These are phyloP conservation scores for Hericium coralloides DNA, from an alignment of 768 basidiomycete genomes.

Conservation along the genomic window DNA sequence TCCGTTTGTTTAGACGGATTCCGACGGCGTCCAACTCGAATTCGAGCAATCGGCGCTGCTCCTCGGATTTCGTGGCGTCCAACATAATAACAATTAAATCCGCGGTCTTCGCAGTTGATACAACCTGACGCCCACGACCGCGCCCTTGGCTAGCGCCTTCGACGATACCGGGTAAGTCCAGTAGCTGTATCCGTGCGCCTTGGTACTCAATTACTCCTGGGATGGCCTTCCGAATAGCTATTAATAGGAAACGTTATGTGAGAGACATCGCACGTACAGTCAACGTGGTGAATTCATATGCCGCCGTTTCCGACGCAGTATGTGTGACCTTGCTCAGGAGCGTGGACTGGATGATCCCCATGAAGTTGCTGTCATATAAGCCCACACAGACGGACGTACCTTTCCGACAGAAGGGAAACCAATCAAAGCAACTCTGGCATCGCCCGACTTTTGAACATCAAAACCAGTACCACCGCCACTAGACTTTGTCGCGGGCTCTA, in stretches of 20 bases:
- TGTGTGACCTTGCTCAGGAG: conserved; percentile 87
- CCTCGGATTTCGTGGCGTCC: conserved; percentile 87
- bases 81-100: conserved; percentile 93
- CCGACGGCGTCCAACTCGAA: conserved; percentile 95
- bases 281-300: conserved; percentile 93
- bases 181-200: conserved; percentile 86
- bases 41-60: conserved; percentile 83
- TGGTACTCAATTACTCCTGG: conserved; percentile 96
- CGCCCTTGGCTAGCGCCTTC: conserved; percentile 88
- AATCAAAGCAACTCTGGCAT: conserved; percentile 86
- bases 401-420: conserved; percentile 96
- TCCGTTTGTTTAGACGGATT: conserved; percentile 83
- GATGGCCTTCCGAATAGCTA: conserved; percentile 53
- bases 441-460: conserved; percentile 81
- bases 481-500: conserved; percentile 85
- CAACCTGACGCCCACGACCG: conserved; percentile 93
- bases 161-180: conserved; percentile 94
- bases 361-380: conserved; percentile 1
- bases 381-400: conserved; percentile 25
- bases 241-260: not conserved
- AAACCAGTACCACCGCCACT: conserved; percentile 77
- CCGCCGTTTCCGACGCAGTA: conserved; percentile 81
- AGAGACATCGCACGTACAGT: conserved; percentile 38
- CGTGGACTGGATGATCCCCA: conserved; percentile 54
- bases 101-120: conserved; percentile 49